Percentiles rank a stretch among this genome's conserved stretches.
Evolutionary conservation across 257 asterid genomes (phyloP).

Genomic region (Henckelia pumila): DNA sequence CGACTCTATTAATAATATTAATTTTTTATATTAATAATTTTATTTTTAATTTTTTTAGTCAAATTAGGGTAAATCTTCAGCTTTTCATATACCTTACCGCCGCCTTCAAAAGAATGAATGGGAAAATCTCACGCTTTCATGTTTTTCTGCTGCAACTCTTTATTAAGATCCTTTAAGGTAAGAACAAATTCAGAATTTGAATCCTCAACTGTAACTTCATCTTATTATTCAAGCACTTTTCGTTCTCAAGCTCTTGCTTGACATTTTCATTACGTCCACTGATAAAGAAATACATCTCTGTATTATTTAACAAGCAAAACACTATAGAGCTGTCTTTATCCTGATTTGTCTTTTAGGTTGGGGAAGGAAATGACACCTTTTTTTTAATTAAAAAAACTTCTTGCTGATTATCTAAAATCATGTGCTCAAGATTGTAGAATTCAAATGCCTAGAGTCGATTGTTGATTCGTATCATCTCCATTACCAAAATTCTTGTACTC

Average conservation of each 20-base stretch:
- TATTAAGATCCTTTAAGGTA: constrained; percentile 70
- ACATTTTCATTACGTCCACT: constrained; percentile 33
- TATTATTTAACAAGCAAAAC: constrained; percentile 11
- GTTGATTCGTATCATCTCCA: constrained; percentile 27
- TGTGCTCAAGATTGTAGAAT: constrained; percentile 59
- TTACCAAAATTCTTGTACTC: not conserved
- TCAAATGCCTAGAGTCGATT: constrained; percentile 76
- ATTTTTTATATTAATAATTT: too few relatives aligned
- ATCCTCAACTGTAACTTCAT: constrained; percentile 62
- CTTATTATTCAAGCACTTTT: constrained; percentile 58
- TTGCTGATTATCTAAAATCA: constrained; percentile 17
- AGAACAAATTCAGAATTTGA: constrained; percentile 85
- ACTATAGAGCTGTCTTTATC: constrained; percentile 12
- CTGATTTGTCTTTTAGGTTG: constrained; percentile 41
- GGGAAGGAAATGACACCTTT: constrained; percentile 14
- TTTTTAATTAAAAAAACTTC: constrained; percentile 15
- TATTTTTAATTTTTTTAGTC: too few relatives aligned
- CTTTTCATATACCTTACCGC: too few relatives aligned
- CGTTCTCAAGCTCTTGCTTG: constrained; percentile 59
- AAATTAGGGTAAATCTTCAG: too few relatives aligned
- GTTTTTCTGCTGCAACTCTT: constrained; percentile 62
- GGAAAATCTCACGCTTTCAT: too few relatives aligned
- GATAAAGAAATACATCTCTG: constrained; percentile 7
- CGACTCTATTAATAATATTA: too few relatives aligned
- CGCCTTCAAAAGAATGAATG: too few relatives aligned